A percentile compares a stretch with the other conserved stretches of the same genome.
These are phyloP conservation scores for Zygoascus biomembranicola DNA, from an alignment of 805 yeast species.

Conservation along the genomic window DNA sequence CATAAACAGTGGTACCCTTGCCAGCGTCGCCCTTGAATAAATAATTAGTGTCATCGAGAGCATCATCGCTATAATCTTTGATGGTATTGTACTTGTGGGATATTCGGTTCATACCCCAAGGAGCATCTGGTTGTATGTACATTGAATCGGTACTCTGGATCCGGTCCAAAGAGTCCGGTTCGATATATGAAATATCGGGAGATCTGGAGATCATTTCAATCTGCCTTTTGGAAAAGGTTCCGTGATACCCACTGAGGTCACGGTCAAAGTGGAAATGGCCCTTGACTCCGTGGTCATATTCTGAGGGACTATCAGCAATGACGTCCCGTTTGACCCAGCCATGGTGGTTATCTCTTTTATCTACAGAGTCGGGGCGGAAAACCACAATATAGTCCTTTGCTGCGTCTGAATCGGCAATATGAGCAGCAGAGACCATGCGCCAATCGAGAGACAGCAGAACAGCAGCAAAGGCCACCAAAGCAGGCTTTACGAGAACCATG, in stretches of 20 bases:
- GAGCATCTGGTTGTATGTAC: slow-evolving; percentile 66
- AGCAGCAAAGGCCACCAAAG: background rate
- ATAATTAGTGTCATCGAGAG: slow-evolving; percentile 47
- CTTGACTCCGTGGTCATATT: slow-evolving; percentile 11
- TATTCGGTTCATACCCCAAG: slow-evolving; percentile 91
- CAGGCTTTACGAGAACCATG: background rate
- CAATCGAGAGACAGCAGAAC: background rate
- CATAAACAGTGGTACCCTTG: slow-evolving; percentile 76
- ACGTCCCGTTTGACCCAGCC: slow-evolving; percentile 10
- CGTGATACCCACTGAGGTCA: slow-evolving; percentile 37
- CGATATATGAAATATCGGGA: slow-evolving; percentile 52
- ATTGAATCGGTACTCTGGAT: slow-evolving; percentile 47
- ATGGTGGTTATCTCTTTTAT: slow-evolving; percentile 4
- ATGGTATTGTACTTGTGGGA: slow-evolving; percentile 65
- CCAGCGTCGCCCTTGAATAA: slow-evolving; percentile 67
- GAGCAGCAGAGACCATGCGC: background rate
- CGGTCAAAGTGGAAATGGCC: slow-evolving; percentile 21
- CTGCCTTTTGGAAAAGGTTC: slow-evolving; percentile 36
- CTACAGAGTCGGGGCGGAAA: slow-evolving; percentile 1
- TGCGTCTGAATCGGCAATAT: background rate
- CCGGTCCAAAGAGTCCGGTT: slow-evolving; percentile 63
- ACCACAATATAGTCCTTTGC: slow-evolving; percentile 14
- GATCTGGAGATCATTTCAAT: slow-evolving; percentile 39
- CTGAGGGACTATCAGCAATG: background rate
- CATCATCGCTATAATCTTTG: slow-evolving; percentile 47